Conservation (phyloP, 208 protist species). For the Strigomonas culicis region DNA sequence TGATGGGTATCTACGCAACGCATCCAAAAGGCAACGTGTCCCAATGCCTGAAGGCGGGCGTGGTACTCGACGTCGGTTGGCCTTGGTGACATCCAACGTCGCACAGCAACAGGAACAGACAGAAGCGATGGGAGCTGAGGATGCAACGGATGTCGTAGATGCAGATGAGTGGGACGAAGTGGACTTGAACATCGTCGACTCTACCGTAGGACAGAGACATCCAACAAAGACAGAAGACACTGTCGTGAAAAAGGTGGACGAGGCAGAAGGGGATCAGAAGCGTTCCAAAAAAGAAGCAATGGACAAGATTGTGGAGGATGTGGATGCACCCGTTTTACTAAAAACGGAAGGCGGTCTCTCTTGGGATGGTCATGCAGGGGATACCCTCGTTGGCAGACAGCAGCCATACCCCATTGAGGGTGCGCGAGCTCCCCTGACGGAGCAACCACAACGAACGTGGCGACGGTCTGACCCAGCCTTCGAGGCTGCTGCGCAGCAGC, state of each 20-base stretch:
- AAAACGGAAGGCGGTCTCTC: conserved; percentile 8
- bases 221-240: background rate
- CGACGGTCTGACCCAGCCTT: conserved; percentile 52
- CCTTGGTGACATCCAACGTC: conserved; percentile 74
- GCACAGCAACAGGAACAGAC: conserved; percentile 7
- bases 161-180: conserved; percentile 88
- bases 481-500: conserved; percentile 67
- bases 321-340: conserved; percentile 1
- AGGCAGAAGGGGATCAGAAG: background rate
- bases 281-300: background rate
- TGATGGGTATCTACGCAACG: conserved; percentile 84
- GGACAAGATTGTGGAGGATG: conserved; percentile 9
- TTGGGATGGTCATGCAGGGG: background rate
- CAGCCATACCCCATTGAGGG: conserved; percentile 29
- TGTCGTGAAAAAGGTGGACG: conserved; percentile 25
- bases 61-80: conserved; percentile 74
- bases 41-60: conserved; percentile 69
- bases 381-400: background rate
- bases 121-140: background rate
- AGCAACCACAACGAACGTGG: conserved; percentile 40
- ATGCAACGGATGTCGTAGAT: conserved; percentile 18
- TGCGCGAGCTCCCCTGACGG: conserved; percentile 49
- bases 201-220: too few relatives aligned
- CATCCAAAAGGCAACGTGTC: conserved; percentile 63
- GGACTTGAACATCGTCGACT: conserved; percentile 48